Percentiles rank a stretch among this genome's conserved stretches.
These are phyloP conservation scores for Solanum piurae DNA, from an alignment of 257 asterid genomes.

Conservation along the genomic window DNA sequence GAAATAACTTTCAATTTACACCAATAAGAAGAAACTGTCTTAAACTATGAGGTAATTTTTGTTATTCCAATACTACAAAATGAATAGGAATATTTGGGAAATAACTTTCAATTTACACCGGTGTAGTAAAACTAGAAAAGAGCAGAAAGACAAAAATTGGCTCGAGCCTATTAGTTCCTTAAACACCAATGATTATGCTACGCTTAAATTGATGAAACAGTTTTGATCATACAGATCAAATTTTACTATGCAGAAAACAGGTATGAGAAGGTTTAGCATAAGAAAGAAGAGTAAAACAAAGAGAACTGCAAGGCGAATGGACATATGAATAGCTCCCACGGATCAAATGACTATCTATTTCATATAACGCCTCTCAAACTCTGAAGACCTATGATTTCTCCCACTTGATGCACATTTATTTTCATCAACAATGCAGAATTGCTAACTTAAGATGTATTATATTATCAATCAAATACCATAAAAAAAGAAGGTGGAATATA, in stretches of 20 bases:
- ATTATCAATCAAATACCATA: not conserved
- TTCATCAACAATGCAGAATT: not conserved
- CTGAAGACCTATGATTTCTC: not conserved
- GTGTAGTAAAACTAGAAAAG: not conserved
- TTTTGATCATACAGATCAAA: not conserved
- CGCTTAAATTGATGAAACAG: not conserved
- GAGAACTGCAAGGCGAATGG: not conserved
- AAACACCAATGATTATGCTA: not conserved
- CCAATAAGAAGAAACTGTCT: not conserved
- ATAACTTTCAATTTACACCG: not conserved
- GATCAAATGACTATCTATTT: not conserved
- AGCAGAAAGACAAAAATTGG: not conserved
- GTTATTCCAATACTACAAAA: not conserved
- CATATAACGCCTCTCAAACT: not conserved
- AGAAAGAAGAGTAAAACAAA: not conserved
- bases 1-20: not conserved
- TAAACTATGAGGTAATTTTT: not conserved
- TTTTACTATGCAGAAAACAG: not conserved
- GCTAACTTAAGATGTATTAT: not conserved
- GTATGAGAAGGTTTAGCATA: not conserved
- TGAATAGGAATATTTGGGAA: not conserved
- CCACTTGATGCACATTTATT: not conserved
- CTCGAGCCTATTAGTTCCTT: not conserved
- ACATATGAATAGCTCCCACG: not conserved
- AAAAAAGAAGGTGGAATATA: constrained; percentile 3